These are phyloP conservation scores for Diaporthe sp. DNA, from an alignment of 2,329 filamentous ascomycete genomes.

Conservation along the genomic window DNA sequence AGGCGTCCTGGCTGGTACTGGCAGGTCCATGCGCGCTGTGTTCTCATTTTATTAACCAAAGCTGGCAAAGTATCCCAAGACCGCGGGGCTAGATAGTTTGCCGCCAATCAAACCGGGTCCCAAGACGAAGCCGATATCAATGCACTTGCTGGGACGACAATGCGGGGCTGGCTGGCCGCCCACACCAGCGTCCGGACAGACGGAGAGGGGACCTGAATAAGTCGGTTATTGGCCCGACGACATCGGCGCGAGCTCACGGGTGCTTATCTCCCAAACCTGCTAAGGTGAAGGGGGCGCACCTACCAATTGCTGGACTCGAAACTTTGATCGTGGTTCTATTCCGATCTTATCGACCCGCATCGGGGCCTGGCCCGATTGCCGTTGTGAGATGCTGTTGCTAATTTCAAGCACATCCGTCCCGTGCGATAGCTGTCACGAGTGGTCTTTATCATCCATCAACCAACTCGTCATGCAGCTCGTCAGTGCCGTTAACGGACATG, in stretches of 20 bases:
- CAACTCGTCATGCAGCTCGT: slow-evolving; percentile 14
- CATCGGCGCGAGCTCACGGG: slow-evolving; percentile 29
- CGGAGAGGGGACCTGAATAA: slow-evolving; percentile 21
- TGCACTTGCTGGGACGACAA: slow-evolving; percentile 10
- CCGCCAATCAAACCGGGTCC: slow-evolving; percentile 17
- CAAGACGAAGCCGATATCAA: slow-evolving; percentile 29
- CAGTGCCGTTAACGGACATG: slow-evolving; percentile 26
- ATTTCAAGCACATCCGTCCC: slow-evolving; percentile 23
- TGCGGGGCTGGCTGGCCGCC: slow-evolving; percentile 32
- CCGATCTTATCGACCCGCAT: slow-evolving; percentile 34
- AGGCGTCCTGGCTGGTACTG: background rate
- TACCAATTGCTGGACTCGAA: background rate
- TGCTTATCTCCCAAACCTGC: slow-evolving; percentile 28
- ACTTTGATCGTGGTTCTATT: slow-evolving; percentile 15
- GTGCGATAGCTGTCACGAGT: slow-evolving; percentile 17
- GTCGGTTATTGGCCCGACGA: slow-evolving; percentile 28
- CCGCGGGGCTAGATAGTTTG: slow-evolving; percentile 2
- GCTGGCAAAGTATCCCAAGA: slow-evolving; percentile 12
- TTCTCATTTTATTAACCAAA: slow-evolving; percentile 7
- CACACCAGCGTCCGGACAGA: background rate
- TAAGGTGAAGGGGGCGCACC: background rate
- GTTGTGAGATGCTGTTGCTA: slow-evolving; percentile 28
- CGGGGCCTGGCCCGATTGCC: background rate
- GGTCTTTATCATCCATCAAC: slow-evolving; percentile 14
- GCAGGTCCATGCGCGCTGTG: slow-evolving; percentile 5